phyloP scores from a whole-genome alignment of 192 early-diverging fungal genomes.

The Geranomyces michiganensis region DNA sequence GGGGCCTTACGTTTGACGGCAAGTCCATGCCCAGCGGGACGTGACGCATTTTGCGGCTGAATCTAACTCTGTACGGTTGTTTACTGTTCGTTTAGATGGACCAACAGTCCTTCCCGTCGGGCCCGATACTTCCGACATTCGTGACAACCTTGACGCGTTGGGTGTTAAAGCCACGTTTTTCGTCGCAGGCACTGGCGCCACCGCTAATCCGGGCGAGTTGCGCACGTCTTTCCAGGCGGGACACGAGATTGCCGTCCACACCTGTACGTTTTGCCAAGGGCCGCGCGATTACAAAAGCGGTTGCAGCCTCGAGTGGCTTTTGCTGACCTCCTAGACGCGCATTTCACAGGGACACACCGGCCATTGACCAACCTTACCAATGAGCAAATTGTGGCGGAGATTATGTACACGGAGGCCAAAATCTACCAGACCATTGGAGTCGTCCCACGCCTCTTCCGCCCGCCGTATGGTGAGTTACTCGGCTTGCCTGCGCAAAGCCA shows the following conservation, averaged over 20 bases:
- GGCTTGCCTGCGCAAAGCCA: no score
- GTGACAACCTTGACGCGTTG: constrained; percentile 4
- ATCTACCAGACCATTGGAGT: constrained; percentile 47
- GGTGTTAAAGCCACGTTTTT: constrained; percentile 41
- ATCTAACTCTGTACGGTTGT: no score
- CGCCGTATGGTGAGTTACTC: constrained; percentile 23
- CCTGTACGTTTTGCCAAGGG: constrained; percentile 33
- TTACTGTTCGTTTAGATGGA: constrained; percentile 13
- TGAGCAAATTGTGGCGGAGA: constrained; percentile 70
- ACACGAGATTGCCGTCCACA: constrained; percentile 51
- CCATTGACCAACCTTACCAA: constrained; percentile 64
- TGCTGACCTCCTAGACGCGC: constrained; percentile 31
- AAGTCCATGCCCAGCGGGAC: background rate
- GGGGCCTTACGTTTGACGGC: constrained; percentile 29
- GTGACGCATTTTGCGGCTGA: background rate
- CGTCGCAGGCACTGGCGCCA: constrained; percentile 23
- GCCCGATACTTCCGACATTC: constrained; percentile 23
- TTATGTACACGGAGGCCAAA: constrained; percentile 53
- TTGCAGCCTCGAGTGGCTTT: background rate
- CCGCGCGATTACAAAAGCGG: background rate
- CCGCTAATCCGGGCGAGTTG: constrained; percentile 22
- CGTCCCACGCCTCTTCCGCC: constrained; percentile 56
- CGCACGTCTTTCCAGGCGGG: constrained; percentile 33
- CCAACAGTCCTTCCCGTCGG: constrained; percentile 17
- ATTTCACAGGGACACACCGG: constrained; percentile 55